These are phyloP conservation scores for Fonsecaea nubica DNA, from an alignment of 2,329 filamentous ascomycete species.

Conservation along the genomic window DNA sequence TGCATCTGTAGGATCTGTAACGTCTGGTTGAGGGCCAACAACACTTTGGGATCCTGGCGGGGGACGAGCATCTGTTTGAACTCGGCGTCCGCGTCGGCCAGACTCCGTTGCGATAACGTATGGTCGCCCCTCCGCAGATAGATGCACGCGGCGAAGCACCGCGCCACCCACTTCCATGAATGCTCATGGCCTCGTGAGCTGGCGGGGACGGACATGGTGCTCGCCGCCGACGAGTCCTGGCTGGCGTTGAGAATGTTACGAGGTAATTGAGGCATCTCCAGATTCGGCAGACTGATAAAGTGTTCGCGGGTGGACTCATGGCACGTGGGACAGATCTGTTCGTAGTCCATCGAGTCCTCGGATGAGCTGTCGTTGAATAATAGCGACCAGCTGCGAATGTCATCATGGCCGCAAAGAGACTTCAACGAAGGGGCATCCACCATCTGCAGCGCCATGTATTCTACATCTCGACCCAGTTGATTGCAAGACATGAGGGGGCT, in stretches of 20 bases:
- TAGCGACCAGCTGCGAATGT: slow-evolving; percentile 37
- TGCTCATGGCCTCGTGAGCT: slow-evolving; percentile 38
- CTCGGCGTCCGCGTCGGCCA: slow-evolving; percentile 37
- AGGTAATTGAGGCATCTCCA: slow-evolving; percentile 24
- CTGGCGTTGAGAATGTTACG: slow-evolving; percentile 35
- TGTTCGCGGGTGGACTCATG: slow-evolving; percentile 34
- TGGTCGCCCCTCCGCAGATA: slow-evolving; percentile 36
- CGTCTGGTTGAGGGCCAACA: slow-evolving; percentile 36
- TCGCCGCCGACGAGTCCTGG: slow-evolving; percentile 10
- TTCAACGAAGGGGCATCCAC: slow-evolving; percentile 32
- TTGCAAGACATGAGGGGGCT: slow-evolving; percentile 23
- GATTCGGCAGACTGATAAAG: slow-evolving; percentile 37
- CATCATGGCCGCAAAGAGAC: slow-evolving; percentile 37
- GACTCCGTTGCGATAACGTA: slow-evolving; percentile 29
- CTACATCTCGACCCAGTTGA: slow-evolving; percentile 35
- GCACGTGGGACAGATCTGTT: slow-evolving; percentile 37
- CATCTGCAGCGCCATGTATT: slow-evolving; percentile 37
- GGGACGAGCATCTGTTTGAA: slow-evolving; percentile 35
- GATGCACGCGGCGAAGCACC: slow-evolving; percentile 40
- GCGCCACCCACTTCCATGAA: slow-evolving; percentile 40
- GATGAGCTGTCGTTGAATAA: slow-evolving; percentile 31
- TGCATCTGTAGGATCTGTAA: slow-evolving; percentile 39
- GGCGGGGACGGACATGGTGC: slow-evolving; percentile 33
- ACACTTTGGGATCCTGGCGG: slow-evolving; percentile 35
- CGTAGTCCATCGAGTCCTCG: slow-evolving; percentile 29